phyloP scores from a whole-genome alignment of 768 basidiomycete genomes.

The Solioccasus polychromus region DNA sequence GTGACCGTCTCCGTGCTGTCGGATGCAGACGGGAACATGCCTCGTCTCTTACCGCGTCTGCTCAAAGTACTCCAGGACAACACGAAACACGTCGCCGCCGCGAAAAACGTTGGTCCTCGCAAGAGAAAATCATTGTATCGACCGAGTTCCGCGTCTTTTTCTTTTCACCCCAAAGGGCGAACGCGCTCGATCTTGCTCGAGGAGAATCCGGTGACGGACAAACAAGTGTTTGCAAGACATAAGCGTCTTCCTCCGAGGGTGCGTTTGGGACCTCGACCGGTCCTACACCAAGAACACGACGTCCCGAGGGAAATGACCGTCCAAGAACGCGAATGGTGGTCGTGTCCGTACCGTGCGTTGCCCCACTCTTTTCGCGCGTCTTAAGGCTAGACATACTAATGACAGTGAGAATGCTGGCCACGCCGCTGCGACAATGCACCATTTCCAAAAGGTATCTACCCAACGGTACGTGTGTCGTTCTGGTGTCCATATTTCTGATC shows the following conservation, averaged over 20 bases:
- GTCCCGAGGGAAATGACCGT: constrained; percentile 55
- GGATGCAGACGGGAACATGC: constrained; percentile 41
- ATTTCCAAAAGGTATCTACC: constrained; percentile 53
- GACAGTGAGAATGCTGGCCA: constrained; percentile 69
- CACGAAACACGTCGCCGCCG: constrained; percentile 11
- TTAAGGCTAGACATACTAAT: neutral
- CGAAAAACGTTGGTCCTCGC: constrained; percentile 8
- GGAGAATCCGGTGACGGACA: constrained; percentile 54
- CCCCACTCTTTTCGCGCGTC: neutral
- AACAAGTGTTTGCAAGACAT: constrained; percentile 48
- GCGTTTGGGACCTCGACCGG: constrained; percentile 27
- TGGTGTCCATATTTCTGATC: neutral
- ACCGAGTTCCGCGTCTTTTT: constrained; percentile 32
- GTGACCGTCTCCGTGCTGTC: too few relatives aligned
- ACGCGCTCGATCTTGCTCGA: constrained; percentile 62
- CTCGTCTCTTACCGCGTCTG: constrained; percentile 70
- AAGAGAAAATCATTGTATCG: constrained; percentile 34
- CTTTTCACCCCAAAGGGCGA: constrained; percentile 42
- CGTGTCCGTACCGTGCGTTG: constrained; percentile 69
- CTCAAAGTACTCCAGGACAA: constrained; percentile 37
- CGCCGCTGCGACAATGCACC: constrained; percentile 57
- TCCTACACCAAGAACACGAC: constrained; percentile 29
- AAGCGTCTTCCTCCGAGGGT: constrained; percentile 56
- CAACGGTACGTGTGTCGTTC: constrained; percentile 40
- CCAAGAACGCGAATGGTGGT: constrained; percentile 65